Percentiles rank a stretch among this genome's conserved stretches.
phyloP scores from a whole-genome alignment of 768 basidiomycete genomes.

The Leccinum boreale region DNA sequence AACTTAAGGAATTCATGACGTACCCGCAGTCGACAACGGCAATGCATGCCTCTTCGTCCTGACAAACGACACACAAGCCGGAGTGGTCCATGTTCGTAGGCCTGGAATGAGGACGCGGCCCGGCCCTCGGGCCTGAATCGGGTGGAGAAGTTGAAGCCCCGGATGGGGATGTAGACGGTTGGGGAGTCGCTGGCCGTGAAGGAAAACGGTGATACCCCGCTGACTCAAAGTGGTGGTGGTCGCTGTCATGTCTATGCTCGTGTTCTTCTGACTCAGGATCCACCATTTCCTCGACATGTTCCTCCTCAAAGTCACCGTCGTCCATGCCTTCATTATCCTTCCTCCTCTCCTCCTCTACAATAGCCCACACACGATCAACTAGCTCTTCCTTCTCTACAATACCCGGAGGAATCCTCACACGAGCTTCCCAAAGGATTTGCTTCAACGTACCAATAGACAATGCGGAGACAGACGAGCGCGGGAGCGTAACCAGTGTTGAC shows the following conservation, averaged over 20 bases:
- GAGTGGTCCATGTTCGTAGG: conserved; percentile 47
- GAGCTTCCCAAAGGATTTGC: conserved; percentile 74
- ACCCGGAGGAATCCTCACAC: conserved; percentile 49
- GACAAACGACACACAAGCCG: conserved; percentile 88
- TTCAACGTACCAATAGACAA: conserved; percentile 77
- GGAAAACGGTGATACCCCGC: not conserved
- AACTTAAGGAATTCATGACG: conserved; percentile 26
- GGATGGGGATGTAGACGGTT: conserved; percentile 17
- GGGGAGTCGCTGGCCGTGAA: conserved; percentile 13
- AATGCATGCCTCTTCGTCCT: conserved; percentile 92
- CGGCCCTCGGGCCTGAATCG: conserved; percentile 35
- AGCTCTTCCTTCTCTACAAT: conserved; percentile 86
- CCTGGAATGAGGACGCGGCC: conserved; percentile 28
- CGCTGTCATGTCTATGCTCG: conserved; percentile 4
- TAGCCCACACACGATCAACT: conserved; percentile 59
- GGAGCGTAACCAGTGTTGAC: conserved; percentile 67
- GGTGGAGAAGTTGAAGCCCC: conserved; percentile 28
- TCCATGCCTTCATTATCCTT: conserved; percentile 41
- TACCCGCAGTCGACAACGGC: conserved; percentile 95
- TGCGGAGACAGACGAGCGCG: conserved; percentile 49
- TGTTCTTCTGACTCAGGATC: conserved; percentile 16
- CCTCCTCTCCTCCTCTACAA: conserved; percentile 66
- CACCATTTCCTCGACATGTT: conserved; percentile 12
- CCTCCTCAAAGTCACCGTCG: conserved; percentile 11
- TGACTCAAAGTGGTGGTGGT: conserved; percentile 1